Evolutionary conservation across 2,329 filamentous ascomycete genomes (phyloP), one percentile per base, ranked within the genome.

Genomic region (Epichloe baconii): DNA sequence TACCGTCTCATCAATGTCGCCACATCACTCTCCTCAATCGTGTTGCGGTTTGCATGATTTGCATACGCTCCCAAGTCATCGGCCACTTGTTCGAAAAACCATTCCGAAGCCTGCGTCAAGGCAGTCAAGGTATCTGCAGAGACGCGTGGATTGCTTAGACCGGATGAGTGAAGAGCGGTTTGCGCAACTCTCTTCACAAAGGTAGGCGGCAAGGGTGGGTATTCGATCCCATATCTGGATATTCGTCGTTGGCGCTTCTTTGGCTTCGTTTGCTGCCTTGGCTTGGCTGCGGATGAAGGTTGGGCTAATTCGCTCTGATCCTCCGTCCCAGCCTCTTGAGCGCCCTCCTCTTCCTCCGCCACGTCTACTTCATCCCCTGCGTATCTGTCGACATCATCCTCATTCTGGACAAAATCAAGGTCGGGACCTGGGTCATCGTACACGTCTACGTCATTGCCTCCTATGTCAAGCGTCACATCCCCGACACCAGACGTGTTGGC

Each of bases 11-110:
- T 88, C 57, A 95, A 70, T 53, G 86, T 82, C 51, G 88, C 72
- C 60, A 94, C 81, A 64, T 95, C 89, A 58, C 78, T 85, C 65
- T 93, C 87, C 59, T 95, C 86, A 58, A 96, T 88, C 3, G 82
- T 88, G 66, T 86, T 93, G 35, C 89, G 79, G 35, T 85, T 84
- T 5, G 85, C 88, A 65, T 96, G 89, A 54, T 80, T 76, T 17
- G 89, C 85, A 65, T 90, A 95, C 2, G 82, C 83, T 12, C 79
- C 79, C 50, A 95, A 69, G 62, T 95, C 88, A 54, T 89, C 85
- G 46, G 86, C 82, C 2, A 86, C 72, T 66, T 95, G 89, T 68
- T 94, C 88, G 64, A 95, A 95, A 66, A 89, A 95, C 85, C 88
- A 93, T 55, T 94, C 87, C 3, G 86, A 86, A 1, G 88, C 87